Evolutionary conservation across 176 grass and related monocot genomes (phyloP).

Genomic region (Alloteropsis semialata): DNA sequence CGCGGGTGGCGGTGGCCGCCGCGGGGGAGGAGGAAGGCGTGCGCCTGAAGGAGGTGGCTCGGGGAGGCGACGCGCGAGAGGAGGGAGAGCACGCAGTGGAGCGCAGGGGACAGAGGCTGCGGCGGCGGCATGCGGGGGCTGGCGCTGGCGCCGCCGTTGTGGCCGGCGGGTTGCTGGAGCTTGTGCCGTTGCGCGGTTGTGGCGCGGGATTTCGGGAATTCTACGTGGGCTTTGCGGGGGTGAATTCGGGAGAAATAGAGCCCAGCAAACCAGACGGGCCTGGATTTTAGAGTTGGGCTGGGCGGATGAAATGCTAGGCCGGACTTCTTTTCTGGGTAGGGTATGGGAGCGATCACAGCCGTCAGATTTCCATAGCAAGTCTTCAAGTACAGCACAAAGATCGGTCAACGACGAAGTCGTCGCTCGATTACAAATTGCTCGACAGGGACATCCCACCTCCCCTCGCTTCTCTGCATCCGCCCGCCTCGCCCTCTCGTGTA

Average conservation of each 20-base stretch:
- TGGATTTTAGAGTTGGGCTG: not conserved
- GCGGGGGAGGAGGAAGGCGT: slow-evolving; percentile 44
- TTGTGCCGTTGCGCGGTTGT: not conserved
- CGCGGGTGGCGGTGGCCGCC: slow-evolving; percentile 29
- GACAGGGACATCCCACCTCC: no score
- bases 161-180: not conserved
- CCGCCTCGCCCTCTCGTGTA: no score
- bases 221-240: not conserved
- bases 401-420: not conserved
- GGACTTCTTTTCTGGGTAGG: no score
- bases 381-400: no score
- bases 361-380: no score
- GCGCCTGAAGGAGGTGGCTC: slow-evolving; percentile 41
- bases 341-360: no score
- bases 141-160: not conserved
- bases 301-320: not conserved
- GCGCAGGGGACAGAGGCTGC: not conserved
- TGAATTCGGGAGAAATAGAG: not conserved
- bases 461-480: no score
- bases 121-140: slow-evolving; percentile 19
- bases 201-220: not conserved
- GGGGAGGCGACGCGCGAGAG: slow-evolving; percentile 26
- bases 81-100: slow-evolving; percentile 30
- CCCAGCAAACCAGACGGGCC: not conserved
- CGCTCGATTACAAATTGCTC: no score